phyloP scores from a whole-genome alignment of 108 stramenopile species.

The Cyclostephanos invisitatus region DNA sequence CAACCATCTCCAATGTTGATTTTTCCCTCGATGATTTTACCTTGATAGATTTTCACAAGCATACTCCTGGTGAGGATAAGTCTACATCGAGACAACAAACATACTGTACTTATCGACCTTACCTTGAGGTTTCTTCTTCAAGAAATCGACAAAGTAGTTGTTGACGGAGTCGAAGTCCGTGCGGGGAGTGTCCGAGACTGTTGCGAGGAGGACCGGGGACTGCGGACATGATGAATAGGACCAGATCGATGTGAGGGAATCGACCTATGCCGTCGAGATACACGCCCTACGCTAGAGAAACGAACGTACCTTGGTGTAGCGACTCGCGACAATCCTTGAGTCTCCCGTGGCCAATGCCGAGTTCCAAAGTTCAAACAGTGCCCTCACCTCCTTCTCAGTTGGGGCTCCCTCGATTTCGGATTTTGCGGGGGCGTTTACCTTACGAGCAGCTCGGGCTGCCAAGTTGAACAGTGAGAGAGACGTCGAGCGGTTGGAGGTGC shows the following conservation, averaged over 20 bases:
- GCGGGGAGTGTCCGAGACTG: conserved; percentile 59
- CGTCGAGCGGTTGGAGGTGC: background rate
- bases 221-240: background rate
- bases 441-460: background rate
- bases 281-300: background rate
- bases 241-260: no score
- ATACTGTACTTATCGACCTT: background rate
- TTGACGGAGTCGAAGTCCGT: conserved; percentile 61
- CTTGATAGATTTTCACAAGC: background rate
- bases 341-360: conserved; percentile 63
- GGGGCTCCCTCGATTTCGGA: conserved; percentile 23
- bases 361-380: conserved; percentile 73
- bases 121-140: conserved; percentile 58
- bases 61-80: background rate
- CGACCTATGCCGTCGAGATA: background rate
- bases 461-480: conserved; percentile 19
- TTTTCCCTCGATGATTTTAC: conserved; percentile 54
- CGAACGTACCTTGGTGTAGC: conserved; percentile 46
- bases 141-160: conserved; percentile 69
- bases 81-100: no score
- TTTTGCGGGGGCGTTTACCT: conserved; percentile 15
- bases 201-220: conserved; percentile 55
- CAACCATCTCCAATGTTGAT: conserved; percentile 56
- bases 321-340: conserved; percentile 49
- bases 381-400: conserved; percentile 57